Conservation (phyloP, 495 filamentous ascomycete genomes). For the Cercophora samala region DNA sequence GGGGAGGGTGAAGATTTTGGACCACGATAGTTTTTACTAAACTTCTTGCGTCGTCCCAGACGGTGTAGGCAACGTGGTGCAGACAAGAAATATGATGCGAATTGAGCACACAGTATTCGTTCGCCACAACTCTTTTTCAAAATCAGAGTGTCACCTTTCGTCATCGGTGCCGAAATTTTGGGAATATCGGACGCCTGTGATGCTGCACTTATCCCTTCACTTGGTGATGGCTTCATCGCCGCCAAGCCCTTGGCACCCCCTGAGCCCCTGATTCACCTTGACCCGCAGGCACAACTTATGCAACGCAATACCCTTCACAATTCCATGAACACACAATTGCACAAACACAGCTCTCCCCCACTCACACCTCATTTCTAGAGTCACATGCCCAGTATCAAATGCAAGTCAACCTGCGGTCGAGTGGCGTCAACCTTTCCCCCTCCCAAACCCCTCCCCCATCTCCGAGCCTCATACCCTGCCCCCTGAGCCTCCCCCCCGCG, state of each 20-base stretch:
- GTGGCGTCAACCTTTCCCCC: not conserved
- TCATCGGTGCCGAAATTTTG: not conserved
- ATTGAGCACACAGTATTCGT: not conserved
- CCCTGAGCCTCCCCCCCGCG: too few relatives aligned
- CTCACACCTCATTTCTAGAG: not conserved
- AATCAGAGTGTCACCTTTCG: not conserved
- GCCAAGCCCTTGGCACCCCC: not conserved
- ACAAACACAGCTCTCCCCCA: too few relatives aligned
- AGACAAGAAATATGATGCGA: not conserved
- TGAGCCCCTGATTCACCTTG: not conserved
- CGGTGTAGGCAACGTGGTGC: too few relatives aligned
- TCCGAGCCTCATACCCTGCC: not conserved
- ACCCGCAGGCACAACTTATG: not conserved
- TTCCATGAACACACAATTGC: too few relatives aligned
- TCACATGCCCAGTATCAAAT: not conserved
- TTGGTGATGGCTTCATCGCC: not conserved
- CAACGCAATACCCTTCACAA: not conserved
- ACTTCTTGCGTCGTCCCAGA: not conserved
- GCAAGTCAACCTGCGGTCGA: not conserved
- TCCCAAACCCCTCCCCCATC: too few relatives aligned
- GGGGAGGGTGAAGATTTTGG: not conserved
- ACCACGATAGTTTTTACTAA: not conserved
- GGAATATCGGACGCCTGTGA: not conserved
- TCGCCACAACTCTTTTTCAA: not conserved
- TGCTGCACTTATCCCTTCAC: not conserved